A percentile compares a stretch with the other conserved stretches of the same genome.
Conservation (phyloP, 305 asterid species). For the Withania somnifera region DNA sequence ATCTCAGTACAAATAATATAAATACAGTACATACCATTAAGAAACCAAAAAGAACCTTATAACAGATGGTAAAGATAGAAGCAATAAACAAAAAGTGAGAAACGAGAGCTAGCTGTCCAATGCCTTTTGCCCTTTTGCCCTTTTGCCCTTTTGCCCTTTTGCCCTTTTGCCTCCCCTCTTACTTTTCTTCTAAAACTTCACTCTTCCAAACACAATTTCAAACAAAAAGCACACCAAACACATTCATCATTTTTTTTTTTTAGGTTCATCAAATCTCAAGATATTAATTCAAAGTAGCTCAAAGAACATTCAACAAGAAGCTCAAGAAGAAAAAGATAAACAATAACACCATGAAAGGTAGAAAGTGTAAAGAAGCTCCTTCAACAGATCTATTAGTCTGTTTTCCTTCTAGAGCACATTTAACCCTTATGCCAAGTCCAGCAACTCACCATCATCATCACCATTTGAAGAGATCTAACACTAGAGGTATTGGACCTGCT, state of each 20-base stretch:
- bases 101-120: constrained; percentile 27
- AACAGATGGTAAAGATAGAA: constrained; percentile 18
- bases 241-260: neutral
- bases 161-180: neutral
- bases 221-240: neutral
- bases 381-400: constrained; percentile 70
- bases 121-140: neutral
- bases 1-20: too few relatives aligned
- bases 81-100: constrained; percentile 17
- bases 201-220: constrained; percentile 4
- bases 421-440: constrained; percentile 76
- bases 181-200: constrained; percentile 3
- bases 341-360: constrained; percentile 35
- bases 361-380: constrained; percentile 64
- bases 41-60: neutral
- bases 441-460: constrained; percentile 20
- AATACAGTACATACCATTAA: neutral
- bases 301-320: neutral
- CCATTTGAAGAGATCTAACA: constrained; percentile 20
- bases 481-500: constrained; percentile 9
- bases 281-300: neutral
- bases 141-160: too few relatives aligned
- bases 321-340: too few relatives aligned
- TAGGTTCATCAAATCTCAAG: constrained; percentile 2
- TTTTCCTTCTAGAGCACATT: constrained; percentile 77